Conservation (phyloP, 345 rosid species). For the Tarenaya hassleriana region DNA sequence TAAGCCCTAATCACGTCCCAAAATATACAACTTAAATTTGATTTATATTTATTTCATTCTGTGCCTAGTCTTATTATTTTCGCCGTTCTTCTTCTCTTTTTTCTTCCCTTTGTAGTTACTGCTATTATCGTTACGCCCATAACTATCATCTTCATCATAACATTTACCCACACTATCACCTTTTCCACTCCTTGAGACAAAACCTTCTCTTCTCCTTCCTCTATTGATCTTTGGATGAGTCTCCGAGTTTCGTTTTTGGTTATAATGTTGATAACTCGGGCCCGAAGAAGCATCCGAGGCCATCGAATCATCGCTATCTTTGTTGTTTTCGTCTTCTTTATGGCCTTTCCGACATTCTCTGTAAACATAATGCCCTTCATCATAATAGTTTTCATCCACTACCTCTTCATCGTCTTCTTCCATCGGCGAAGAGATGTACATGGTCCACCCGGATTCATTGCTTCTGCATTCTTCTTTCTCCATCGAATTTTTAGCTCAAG, state of each 20-base stretch:
- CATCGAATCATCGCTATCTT: slow-evolving; percentile 73
- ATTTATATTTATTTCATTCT: slow-evolving; percentile 21
- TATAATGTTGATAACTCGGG: slow-evolving; percentile 34
- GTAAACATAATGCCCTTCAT: slow-evolving; percentile 23
- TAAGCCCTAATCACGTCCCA: neutral
- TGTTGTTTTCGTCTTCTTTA: slow-evolving; percentile 33
- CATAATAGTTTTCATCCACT: slow-evolving; percentile 24
- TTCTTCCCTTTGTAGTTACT: neutral
- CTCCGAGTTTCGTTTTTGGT: slow-evolving; percentile 5
- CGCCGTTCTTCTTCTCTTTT: slow-evolving; percentile 10
- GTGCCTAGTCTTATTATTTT: slow-evolving; percentile 13
- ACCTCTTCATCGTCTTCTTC: slow-evolving; percentile 38
- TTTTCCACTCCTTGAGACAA: slow-evolving; percentile 23
- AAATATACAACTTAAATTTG: slow-evolving; percentile 10
- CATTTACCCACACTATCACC: slow-evolving; percentile 22
- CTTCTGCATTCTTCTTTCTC: slow-evolving; percentile 64
- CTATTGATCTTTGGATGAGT: slow-evolving; percentile 20
- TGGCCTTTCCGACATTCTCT: slow-evolving; percentile 15
- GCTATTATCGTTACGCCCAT: neutral
- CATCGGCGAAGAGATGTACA: slow-evolving; percentile 50
- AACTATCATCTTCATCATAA: slow-evolving; percentile 19
- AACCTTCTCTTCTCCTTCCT: slow-evolving; percentile 10
- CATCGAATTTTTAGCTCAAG: slow-evolving; percentile 27
- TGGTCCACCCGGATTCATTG: slow-evolving; percentile 88
- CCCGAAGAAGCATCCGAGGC: slow-evolving; percentile 78